Conservation (phyloP, 805 yeast genomes). For the Candida broadrunensis region DNA sequence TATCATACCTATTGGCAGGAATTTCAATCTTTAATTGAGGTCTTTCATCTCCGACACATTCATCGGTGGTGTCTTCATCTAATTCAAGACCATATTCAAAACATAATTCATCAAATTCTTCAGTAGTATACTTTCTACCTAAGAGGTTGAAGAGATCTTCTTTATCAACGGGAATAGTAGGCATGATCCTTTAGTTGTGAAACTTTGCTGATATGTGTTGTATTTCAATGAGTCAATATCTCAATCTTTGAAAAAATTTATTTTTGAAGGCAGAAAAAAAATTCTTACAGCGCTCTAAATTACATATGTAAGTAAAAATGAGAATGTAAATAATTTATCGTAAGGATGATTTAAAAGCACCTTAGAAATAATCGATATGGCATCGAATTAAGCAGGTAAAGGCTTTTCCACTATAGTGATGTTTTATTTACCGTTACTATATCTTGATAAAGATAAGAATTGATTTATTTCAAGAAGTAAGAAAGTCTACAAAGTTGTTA, state of each 20-base stretch:
- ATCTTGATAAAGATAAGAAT: too few relatives aligned
- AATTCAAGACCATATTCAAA: slow-evolving; percentile 97
- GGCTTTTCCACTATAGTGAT: too few relatives aligned
- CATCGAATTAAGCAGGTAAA: too few relatives aligned
- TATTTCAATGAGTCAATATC: background rate
- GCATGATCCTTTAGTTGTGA: slow-evolving; percentile 59
- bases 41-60: slow-evolving; percentile 70
- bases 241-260: background rate
- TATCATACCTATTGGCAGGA: slow-evolving; percentile 97
- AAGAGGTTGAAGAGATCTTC: slow-evolving; percentile 83
- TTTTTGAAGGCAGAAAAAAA: background rate
- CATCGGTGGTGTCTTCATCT: slow-evolving; percentile 93
- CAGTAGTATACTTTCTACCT: slow-evolving; percentile 60
- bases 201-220: background rate
- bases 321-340: too few relatives aligned
- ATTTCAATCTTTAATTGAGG: slow-evolving; percentile 97
- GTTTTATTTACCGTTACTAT: too few relatives aligned
- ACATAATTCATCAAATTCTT: slow-evolving; percentile 95
- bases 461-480: too few relatives aligned
- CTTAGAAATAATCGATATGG: too few relatives aligned
- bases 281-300: too few relatives aligned
- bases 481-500: too few relatives aligned
- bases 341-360: too few relatives aligned
- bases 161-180: slow-evolving; percentile 94
- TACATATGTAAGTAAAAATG: too few relatives aligned